phyloP scores from a whole-genome alignment of 208 protist genomes.

The Wallacemonas sp. region DNA sequence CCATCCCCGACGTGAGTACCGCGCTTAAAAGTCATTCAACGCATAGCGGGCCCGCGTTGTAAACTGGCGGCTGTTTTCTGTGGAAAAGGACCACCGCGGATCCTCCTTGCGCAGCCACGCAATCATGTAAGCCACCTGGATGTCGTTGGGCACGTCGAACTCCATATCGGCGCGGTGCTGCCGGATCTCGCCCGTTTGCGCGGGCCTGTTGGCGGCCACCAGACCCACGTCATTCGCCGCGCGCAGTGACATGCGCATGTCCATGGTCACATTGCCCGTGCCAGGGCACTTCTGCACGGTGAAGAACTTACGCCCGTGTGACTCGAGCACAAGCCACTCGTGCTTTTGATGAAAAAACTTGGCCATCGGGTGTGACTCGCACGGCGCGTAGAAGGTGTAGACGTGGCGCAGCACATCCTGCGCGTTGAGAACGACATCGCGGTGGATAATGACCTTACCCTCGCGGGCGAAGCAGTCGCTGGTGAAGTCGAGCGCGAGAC shows the following conservation, averaged over 20 bases:
- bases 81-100: conserved; percentile 89
- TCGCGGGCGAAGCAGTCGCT: conserved; percentile 81
- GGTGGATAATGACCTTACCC: conserved; percentile 83
- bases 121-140: conserved; percentile 91
- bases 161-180: conserved; percentile 85
- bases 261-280: conserved; percentile 86
- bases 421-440: conserved; percentile 84
- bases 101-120: conserved; percentile 92
- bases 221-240: conserved; percentile 88
- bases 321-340: conserved; percentile 91
- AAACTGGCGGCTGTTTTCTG: conserved; percentile 90
- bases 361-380: conserved; percentile 66
- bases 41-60: conserved; percentile 80
- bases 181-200: conserved; percentile 82
- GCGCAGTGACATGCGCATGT: conserved; percentile 79
- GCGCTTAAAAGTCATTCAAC: conserved; percentile 80
- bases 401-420: conserved; percentile 83
- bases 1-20: no score
- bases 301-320: conserved; percentile 72
- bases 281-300: conserved; percentile 85
- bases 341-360: conserved; percentile 85
- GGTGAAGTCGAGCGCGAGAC: conserved; percentile 79
- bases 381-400: conserved; percentile 87
- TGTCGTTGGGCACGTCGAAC: conserved; percentile 86
- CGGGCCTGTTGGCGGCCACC: conserved; percentile 61